Conservation (phyloP, 2,329 filamentous ascomycete genomes). For the Aschersonia sp. region DNA sequence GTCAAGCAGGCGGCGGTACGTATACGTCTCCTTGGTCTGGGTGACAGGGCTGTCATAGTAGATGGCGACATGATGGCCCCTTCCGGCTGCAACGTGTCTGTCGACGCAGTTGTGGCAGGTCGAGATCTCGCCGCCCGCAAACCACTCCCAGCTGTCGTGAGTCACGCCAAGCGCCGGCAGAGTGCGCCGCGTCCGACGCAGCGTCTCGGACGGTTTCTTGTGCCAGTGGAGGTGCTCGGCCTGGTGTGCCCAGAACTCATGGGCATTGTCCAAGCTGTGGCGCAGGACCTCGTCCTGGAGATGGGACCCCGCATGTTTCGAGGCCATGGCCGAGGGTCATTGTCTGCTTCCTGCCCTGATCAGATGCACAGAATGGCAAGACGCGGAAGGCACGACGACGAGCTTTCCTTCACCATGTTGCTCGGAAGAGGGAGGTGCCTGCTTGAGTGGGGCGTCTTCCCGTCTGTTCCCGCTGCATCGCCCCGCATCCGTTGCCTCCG, state of each 20-base stretch:
- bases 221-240: constrained; percentile 71
- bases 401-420: too few species aligned
- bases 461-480: too few species aligned
- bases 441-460: too few species aligned
- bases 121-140: constrained; percentile 74
- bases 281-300: constrained; percentile 36
- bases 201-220: constrained; percentile 49
- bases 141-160: constrained; percentile 80
- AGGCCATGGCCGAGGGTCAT: constrained; percentile 1
- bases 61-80: constrained; percentile 60
- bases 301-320: constrained; percentile 8
- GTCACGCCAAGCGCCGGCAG: constrained; percentile 44
- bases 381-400: too few species aligned
- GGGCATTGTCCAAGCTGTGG: constrained; percentile 52
- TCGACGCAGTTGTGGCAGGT: constrained; percentile 89
- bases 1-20: constrained; percentile 59
- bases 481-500: too few species aligned
- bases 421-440: too few species aligned
- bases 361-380: too few species aligned
- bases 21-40: constrained; percentile 53
- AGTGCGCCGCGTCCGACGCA: constrained; percentile 46
- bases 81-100: constrained; percentile 69
- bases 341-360: too few species aligned
- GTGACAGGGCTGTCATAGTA: constrained; percentile 83
- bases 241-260: constrained; percentile 62